A percentile compares a stretch with the other conserved stretches of the same genome.
Evolutionary conservation across 306 rosid genomes (phyloP).

Genomic region (Oemleria cerasiformis): DNA sequence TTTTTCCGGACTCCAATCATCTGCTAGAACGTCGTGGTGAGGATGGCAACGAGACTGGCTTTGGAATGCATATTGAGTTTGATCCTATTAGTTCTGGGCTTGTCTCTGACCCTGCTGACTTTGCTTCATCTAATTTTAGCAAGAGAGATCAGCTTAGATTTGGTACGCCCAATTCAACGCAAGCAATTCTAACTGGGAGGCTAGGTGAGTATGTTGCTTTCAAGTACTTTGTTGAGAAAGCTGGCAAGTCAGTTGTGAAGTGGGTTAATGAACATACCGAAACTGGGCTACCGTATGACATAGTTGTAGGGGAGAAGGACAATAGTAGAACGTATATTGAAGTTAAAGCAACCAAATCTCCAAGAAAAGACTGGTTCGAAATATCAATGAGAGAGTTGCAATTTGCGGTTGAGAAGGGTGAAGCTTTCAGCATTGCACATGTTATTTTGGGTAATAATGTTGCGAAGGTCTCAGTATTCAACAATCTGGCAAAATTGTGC

Average conservation of each 20-base stretch:
- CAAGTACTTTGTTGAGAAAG: conserved; percentile 49
- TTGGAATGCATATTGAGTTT: conserved; percentile 21
- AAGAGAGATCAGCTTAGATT: conserved; percentile 47
- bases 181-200: conserved; percentile 58
- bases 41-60: conserved; percentile 29
- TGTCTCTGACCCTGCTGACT: conserved; percentile 14
- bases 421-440: conserved; percentile 73
- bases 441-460: conserved; percentile 44
- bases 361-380: conserved; percentile 78
- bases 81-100: conserved; percentile 32
- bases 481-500: conserved; percentile 66
- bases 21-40: conserved; percentile 32
- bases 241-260: conserved; percentile 41
- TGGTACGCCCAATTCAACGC: conserved; percentile 55
- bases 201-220: conserved; percentile 74
- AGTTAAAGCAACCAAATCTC: conserved; percentile 80
- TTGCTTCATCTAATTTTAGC: conserved; percentile 30
- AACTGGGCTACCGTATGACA: conserved; percentile 77
- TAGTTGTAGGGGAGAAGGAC: conserved; percentile 46
- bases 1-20: conserved; percentile 33
- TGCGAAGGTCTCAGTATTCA: conserved; percentile 52
- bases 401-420: conserved; percentile 65
- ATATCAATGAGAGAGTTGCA: conserved; percentile 78
- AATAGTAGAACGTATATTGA: conserved; percentile 51
- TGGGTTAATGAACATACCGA: conserved; percentile 80